Evolutionary conservation across 108 stramenopile species (phyloP).

Genomic region (Fragilariopsis cylindrus): DNA sequence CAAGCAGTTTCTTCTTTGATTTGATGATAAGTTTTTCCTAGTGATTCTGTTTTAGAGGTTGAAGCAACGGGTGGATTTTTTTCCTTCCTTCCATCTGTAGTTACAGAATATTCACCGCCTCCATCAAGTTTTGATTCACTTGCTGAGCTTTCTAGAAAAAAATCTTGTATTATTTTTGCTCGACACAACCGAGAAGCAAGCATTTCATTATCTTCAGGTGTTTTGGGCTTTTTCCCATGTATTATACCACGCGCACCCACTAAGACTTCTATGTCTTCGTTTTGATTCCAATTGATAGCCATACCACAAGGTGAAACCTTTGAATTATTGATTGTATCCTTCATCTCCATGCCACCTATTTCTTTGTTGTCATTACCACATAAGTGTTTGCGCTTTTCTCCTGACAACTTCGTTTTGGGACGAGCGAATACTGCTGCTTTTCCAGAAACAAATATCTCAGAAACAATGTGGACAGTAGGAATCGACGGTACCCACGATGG

Average conservation of each 20-base stretch:
- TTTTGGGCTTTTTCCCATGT: constrained; percentile 80
- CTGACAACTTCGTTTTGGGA: background rate
- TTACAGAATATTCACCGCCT: background rate
- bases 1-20: constrained; percentile 8
- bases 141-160: background rate
- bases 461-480: constrained; percentile 26
- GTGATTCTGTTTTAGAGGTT: background rate
- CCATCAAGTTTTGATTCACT: background rate
- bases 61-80: background rate
- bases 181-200: constrained; percentile 67
- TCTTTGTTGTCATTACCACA: background rate
- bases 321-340: background rate
- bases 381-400: constrained; percentile 17
- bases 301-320: constrained; percentile 39
- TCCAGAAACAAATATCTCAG: constrained; percentile 13
- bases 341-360: constrained; percentile 1
- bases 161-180: constrained; percentile 24
- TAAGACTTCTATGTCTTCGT: constrained; percentile 51
- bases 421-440: constrained; percentile 27
- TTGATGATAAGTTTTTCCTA: constrained; percentile 5
- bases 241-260: constrained; percentile 78
- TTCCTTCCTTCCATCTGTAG: background rate
- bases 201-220: constrained; percentile 42
- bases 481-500: background rate
- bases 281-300: constrained; percentile 53